Base-by-base conservation (phyloP, 345 rosid genomes). In the Syzygium oleosum region DNA sequence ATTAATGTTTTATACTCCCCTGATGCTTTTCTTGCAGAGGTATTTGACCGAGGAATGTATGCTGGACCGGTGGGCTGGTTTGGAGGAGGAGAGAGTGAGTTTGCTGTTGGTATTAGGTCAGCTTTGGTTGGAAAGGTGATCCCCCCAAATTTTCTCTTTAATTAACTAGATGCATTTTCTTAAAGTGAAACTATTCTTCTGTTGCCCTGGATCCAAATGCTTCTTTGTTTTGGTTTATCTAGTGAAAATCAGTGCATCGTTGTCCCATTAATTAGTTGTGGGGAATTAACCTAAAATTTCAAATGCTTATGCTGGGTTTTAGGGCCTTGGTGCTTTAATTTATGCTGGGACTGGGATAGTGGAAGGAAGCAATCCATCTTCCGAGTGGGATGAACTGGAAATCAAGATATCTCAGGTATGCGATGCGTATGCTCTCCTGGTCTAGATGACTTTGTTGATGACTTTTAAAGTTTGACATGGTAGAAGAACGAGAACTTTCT, bases 21-120 rank as follows among this genome's bases (percentile, higher is more conserved):
- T 73, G 80, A 73, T 73, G 49, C 25, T 51, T 89, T 77, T 86
- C 85, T 25, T 31, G 31, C 90, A 96, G 99, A 97, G 89, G 88
- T 92, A 87, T 97, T 96, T 91, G 99, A 96, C 89, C 93, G 99
- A 90, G 99, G 99, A 89, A 96, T 97, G 98, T 97, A 93, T 92
- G 98, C 98, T 88, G 99, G 99, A 31, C 98, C 99, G 52, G 91
- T 97, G 87, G 99, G 98, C 31, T 97, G 97, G 94, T 95, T 96
- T 93, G 98, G 99, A 89, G 99, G 99, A 90, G 94, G 94, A 79
- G 98, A 96, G 91, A 94, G 99, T 88, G 99, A 97, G 88, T 97
- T 96, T 93, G 94, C 97, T 83, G 97, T 96, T 65, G 99, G 98
- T 88, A 94, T 97, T 87, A 92, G 98, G 91, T 97, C 96, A 59